Evolutionary conservation across 495 filamentous ascomycete species (phyloP).

Genomic region (Penicillium canariense): DNA sequence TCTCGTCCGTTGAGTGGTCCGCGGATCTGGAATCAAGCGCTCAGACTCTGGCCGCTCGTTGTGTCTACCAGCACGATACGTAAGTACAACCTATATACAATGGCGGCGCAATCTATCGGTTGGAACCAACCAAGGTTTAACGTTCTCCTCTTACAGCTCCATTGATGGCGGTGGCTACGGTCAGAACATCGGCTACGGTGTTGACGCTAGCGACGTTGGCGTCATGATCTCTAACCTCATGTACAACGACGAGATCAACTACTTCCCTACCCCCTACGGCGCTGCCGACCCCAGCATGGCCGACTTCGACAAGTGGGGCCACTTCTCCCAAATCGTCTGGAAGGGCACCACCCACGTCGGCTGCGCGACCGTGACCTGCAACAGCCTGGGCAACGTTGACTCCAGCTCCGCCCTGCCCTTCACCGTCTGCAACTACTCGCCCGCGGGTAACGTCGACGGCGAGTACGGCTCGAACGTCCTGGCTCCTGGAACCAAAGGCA

Average conservation of each 20-base stretch:
- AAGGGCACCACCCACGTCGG: constrained; percentile 66
- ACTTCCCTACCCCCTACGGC: constrained; percentile 47
- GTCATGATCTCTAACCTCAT: constrained; percentile 70
- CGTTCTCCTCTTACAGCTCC: no score
- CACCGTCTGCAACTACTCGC: constrained; percentile 88
- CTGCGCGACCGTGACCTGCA: constrained; percentile 63
- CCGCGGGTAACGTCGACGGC: constrained; percentile 66
- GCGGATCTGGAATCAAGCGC: constrained; percentile 62
- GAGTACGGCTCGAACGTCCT: constrained; percentile 64
- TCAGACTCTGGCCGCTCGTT: constrained; percentile 48
- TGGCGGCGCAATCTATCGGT: not conserved
- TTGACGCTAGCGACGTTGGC: constrained; percentile 48
- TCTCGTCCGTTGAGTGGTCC: constrained; percentile 61
- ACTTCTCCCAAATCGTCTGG: constrained; percentile 93
- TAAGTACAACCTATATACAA: constrained; percentile 47
- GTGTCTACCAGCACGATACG: constrained; percentile 74
- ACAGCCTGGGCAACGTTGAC: constrained; percentile 44
- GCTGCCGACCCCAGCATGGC: constrained; percentile 49
- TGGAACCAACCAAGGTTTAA: no score
- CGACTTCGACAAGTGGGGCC: constrained; percentile 71
- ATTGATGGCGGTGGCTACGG: constrained; percentile 68
- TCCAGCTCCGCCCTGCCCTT: constrained; percentile 50
- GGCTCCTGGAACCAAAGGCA: constrained; percentile 42
- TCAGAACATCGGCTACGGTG: constrained; percentile 74
- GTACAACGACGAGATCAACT: constrained; percentile 75